Evolutionary conservation across 768 basidiomycete species (phyloP), one percentile per base, ranked within the genome.

Genomic region (Naematelia encephala): DNA sequence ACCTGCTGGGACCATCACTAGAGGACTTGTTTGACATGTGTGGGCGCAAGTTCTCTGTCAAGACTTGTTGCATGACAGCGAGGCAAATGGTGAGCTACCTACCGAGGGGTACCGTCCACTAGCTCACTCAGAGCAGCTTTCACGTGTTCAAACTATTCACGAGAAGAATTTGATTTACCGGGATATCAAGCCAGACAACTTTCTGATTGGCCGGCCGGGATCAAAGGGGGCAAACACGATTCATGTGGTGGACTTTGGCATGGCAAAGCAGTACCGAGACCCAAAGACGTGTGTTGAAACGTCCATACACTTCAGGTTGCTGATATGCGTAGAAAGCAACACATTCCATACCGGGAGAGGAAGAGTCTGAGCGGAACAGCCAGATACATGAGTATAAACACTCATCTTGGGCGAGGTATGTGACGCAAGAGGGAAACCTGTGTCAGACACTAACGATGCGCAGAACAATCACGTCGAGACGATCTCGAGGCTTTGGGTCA

Each of bases 21-120:
- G 96, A 99, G 79, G 96, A 99, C 77, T 82, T 99, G 55, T 99
- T 99, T 76, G 96, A 99, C 79, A 93, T 98, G 89, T 99, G 96
- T 72, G 90, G 91, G 2, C 86, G 96, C 68, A 97, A 96, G 79
- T 98, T 99, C 79, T 87, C 87, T 61, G 87, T 89, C 80, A 98
- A 99, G 84, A 98, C 96, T 26, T 93, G 96, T 34, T 96, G 91
- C 79, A 94, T 98, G 92, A 90, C 91, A 34, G 96, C 96, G 58
- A 88, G 90, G 73, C 96, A 98, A 80, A 98, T 98, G 94, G 94
- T 93, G 63, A 77, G 86, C 78, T 34, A 48, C 16, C 19, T 25
- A 10, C 27, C 4, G 11, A 23, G 29, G 46, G 10, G 5, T 19
- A 16, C n/a, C n/a, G 27, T 48, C 39, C n/a, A 19, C 23, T 10